These are phyloP conservation scores for Schizonepeta tenuifolia DNA, from an alignment of 257 asterid genomes.

Conservation along the genomic window DNA sequence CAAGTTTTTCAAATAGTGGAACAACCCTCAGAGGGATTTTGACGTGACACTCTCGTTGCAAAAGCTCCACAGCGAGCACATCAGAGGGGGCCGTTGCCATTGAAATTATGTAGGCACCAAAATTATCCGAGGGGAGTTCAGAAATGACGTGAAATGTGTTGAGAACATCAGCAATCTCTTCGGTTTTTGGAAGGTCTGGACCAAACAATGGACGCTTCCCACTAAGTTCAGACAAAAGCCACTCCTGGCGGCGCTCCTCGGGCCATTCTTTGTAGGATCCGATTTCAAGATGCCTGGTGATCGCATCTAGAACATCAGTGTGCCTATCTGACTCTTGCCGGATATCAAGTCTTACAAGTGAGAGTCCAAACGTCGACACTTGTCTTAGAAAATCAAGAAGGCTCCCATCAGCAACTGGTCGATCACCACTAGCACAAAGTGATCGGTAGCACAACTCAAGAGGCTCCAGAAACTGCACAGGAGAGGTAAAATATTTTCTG, in stretches of 20 bases:
- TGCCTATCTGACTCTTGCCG: constrained; percentile 95
- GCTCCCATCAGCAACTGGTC: constrained; percentile 90
- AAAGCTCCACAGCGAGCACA: constrained; percentile 92
- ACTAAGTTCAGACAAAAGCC: constrained; percentile 87
- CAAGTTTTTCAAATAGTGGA: constrained; percentile 90
- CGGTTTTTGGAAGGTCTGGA: constrained; percentile 85
- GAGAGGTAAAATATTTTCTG: constrained; percentile 9
- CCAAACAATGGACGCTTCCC: constrained; percentile 94
- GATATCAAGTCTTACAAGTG: constrained; percentile 89
- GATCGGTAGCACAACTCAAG: constrained; percentile 96
- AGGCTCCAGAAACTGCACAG: constrained; percentile 78
- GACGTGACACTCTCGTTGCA: constrained; percentile 87
- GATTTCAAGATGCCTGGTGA: constrained; percentile 74
- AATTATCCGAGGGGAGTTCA: constrained; percentile 76
- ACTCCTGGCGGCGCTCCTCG: constrained; percentile 81
- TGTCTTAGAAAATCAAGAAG: constrained; percentile 95
- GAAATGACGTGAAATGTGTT: constrained; percentile 79
- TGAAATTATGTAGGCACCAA: constrained; percentile 92
- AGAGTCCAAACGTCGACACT: constrained; percentile 92
- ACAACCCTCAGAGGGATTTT: constrained; percentile 76
- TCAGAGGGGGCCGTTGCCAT: constrained; percentile 98
- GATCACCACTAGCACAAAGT: constrained; percentile 85
- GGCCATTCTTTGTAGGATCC: constrained; percentile 95
- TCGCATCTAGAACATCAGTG: constrained; percentile 89
- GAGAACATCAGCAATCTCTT: constrained; percentile 84